These are phyloP conservation scores for Saccharum hybrid DNA, from an alignment of 202 grass and related monocot genomes.

Conservation along the genomic window DNA sequence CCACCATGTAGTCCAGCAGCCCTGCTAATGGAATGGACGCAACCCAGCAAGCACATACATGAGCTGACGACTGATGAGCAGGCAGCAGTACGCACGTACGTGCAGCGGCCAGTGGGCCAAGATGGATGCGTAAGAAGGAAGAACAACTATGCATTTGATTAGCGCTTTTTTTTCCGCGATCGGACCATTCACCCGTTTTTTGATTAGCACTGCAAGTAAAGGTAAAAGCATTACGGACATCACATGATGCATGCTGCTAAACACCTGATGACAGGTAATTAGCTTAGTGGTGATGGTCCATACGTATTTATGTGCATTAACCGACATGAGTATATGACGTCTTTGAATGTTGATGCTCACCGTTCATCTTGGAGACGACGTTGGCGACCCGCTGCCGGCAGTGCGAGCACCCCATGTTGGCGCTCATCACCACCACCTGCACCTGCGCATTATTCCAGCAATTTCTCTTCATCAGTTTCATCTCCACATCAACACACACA, in stretches of 20 bases:
- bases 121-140: background rate
- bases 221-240: background rate
- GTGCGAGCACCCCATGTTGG: constrained; percentile 89
- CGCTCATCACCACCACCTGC: constrained; percentile 96
- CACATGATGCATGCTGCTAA: background rate
- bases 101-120: background rate
- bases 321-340: background rate
- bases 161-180: no score
- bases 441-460: constrained; percentile 49
- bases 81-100: background rate
- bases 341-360: constrained; percentile 50
- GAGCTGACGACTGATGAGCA: background rate
- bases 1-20: constrained; percentile 95
- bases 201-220: background rate
- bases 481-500: background rate
- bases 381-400: constrained; percentile 82
- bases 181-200: no score
- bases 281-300: background rate
- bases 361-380: constrained; percentile 96
- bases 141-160: background rate
- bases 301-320: background rate
- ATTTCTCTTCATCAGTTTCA: background rate
- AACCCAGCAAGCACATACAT: background rate
- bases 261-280: background rate
- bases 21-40: constrained; percentile 58